phyloP scores from a whole-genome alignment of 1,284 basidiomycete genomes.

The Cryptococcus depauperatus region DNA sequence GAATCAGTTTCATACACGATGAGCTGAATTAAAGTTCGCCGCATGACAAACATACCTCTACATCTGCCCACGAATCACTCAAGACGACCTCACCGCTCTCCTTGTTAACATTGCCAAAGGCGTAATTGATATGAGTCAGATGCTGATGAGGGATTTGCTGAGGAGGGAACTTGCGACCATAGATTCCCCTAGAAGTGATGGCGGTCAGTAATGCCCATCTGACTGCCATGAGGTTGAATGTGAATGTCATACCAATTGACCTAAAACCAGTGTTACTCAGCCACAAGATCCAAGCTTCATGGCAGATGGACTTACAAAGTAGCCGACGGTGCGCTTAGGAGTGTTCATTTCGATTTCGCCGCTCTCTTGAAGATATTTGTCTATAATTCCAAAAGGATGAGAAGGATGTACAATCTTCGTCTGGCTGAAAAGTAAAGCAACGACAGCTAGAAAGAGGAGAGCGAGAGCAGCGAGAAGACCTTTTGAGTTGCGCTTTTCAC shows the following conservation, averaged over 20 bases:
- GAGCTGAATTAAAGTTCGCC: background rate
- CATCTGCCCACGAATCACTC: slow-evolving; percentile 74
- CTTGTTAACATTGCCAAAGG: slow-evolving; percentile 73
- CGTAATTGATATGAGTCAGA: slow-evolving; percentile 77
- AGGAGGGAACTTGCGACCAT: slow-evolving; percentile 72
- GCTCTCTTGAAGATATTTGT: background rate
- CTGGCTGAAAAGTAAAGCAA: background rate
- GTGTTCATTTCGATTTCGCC: background rate
- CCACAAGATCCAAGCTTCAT: background rate
- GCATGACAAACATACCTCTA: slow-evolving; percentile 52
- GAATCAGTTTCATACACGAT: background rate
- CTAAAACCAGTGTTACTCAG: slow-evolving; percentile 15
- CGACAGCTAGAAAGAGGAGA: background rate
- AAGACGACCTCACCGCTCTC: slow-evolving; percentile 60
- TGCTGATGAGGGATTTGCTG: slow-evolving; percentile 58
- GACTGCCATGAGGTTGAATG: background rate
- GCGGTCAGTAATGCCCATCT: too few species aligned
- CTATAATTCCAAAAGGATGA: background rate
- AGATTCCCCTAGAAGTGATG: slow-evolving; percentile 77
- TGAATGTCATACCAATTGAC: slow-evolving; percentile 27
- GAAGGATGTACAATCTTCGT: background rate
- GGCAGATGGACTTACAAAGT: slow-evolving; percentile 13
- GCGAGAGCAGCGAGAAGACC: background rate
- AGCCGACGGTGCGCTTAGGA: slow-evolving; percentile 17
- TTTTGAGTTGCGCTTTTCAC: background rate